Base-by-base conservation (phyloP, 208 protist genomes). In the Angomonas desouzai region DNA sequence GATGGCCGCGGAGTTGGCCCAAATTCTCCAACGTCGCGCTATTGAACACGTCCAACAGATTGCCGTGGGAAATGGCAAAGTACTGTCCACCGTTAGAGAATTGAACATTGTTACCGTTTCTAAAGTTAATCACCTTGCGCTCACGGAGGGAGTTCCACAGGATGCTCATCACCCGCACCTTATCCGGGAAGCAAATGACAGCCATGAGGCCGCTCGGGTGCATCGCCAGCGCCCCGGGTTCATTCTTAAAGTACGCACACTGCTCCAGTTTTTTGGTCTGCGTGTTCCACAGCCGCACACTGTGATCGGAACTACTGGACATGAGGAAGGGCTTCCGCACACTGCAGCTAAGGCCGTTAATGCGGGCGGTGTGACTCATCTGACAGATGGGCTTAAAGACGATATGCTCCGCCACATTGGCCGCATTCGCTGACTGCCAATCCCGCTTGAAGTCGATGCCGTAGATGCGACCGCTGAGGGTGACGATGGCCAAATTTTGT, bases 231-330 rank as follows among this genome's bases (percentile, higher is more conserved):
- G 93, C 83, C 60, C 92, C 85, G 2, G 91, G 89, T 73, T 94
- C 88, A 48, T 83, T 70, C 6, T 73, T 53, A 51, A 97, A 98
- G 58, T 76, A 81, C 74, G 96, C 88, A 45, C 70, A 84, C 43
- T 98, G 83, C 59, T 95, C 92, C 43, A 96, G 56, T 60, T 76
- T 83, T 33, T 91, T 82, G 29, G 96, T 96, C 18, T 79, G 48
- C 55, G 96, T 98, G 74, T 98, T 98, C 95, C 96, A 99, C 23
- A 99, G 69, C 38, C 96, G 87, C 11, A 98, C 83, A 73, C 87
- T 95, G 70, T 88, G 77, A 70, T 99, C 97, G 27, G 66, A 77
- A 57, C 89, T 80, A 60, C 83, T 89, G 13, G 97, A 98, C 29
- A 93, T 89, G 34, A 98, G 79, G 18, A 98, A 81, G 9, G 97